Evolutionary conservation across 371 early-diverging fungal genomes (phyloP).

Genomic region (Batkoa obscura): DNA sequence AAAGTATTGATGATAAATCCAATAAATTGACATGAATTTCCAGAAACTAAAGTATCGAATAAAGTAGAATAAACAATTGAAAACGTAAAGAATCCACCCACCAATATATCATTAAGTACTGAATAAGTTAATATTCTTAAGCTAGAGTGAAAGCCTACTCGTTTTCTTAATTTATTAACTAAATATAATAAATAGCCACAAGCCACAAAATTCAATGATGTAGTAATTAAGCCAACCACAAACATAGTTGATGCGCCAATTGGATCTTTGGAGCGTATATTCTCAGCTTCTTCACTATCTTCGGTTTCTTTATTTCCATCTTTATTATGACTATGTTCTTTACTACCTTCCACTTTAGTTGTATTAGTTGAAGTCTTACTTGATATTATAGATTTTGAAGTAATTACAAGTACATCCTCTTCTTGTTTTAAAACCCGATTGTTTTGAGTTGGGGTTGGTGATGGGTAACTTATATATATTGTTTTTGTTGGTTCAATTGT

Average conservation of each 20-base stretch:
- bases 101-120: slow-evolving; percentile 1
- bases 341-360: no score
- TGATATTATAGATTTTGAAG: no score
- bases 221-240: slow-evolving; percentile 4
- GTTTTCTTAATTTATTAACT: background rate
- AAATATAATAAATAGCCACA: background rate
- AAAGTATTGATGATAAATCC: slow-evolving; percentile 3
- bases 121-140: slow-evolving; percentile 1
- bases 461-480: no score
- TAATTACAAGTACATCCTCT: no score
- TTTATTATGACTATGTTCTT: background rate
- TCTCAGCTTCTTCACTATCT: background rate
- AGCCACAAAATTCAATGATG: background rate
- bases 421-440: no score
- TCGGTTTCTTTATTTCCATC: slow-evolving; percentile 4
- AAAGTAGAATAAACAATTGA: slow-evolving; percentile 3
- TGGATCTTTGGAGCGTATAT: background rate
- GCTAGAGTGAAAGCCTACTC: slow-evolving; percentile 2
- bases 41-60: background rate
- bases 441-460: no score
- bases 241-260: background rate
- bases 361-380: no score
- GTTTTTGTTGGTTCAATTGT: no score
- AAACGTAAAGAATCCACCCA: slow-evolving; percentile 4
- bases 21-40: background rate